phyloP scores from a whole-genome alignment of 2,329 filamentous ascomycete genomes.

The Thelonectria discophora region DNA sequence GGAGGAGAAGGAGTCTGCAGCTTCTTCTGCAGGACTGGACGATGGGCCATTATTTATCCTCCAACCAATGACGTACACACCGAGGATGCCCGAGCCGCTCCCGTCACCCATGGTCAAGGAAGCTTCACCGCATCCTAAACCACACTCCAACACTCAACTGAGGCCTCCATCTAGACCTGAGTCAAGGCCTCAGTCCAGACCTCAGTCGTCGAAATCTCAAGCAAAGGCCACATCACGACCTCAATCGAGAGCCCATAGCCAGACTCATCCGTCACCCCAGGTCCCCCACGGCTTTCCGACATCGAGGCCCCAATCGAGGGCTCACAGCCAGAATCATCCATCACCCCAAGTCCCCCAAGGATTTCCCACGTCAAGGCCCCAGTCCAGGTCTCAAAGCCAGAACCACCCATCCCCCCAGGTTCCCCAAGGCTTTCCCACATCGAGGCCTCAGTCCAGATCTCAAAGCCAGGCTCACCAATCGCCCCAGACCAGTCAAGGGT shows the following conservation, averaged over 20 bases:
- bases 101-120: conserved; percentile 56
- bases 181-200: conserved; percentile 26
- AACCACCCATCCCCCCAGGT: neutral
- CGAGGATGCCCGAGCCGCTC: conserved; percentile 57
- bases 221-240: conserved; percentile 28
- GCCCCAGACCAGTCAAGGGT: conserved; percentile 7
- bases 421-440: neutral
- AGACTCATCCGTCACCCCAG: neutral
- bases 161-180: conserved; percentile 28
- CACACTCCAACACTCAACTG: conserved; percentile 4
- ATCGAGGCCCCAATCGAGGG: conserved; percentile 24
- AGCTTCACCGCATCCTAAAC: conserved; percentile 16
- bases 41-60: conserved; percentile 61
- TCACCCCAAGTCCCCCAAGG: conserved; percentile 32
- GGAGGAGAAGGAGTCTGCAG: conserved; percentile 3
- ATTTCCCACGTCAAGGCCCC: conserved; percentile 24
- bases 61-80: conserved; percentile 67
- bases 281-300: neutral
- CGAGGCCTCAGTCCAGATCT: conserved; percentile 18
- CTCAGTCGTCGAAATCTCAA: conserved; percentile 26
- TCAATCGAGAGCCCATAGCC: conserved; percentile 23
- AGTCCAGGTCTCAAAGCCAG: conserved; percentile 20
- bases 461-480: conserved; percentile 3
- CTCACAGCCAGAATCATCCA: conserved; percentile 26
- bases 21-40: conserved; percentile 19